phyloP scores from a whole-genome alignment of 1,139 yeast species.

The Meyerozyma sp. region DNA sequence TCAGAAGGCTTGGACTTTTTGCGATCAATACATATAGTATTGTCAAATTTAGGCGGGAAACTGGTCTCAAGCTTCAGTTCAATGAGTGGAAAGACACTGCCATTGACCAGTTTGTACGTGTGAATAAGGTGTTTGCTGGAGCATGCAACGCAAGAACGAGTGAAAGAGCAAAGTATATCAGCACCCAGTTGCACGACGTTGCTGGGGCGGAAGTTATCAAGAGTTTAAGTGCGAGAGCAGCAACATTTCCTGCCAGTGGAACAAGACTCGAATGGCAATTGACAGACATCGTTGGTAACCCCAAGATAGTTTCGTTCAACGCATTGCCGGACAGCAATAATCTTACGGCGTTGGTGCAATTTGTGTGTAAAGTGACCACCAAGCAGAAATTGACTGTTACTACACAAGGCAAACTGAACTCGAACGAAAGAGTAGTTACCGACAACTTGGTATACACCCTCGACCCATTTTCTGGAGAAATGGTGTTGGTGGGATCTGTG shows the following conservation, averaged over 20 bases:
- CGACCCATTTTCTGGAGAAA: constrained; percentile 64
- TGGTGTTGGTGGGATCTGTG: constrained; percentile 71
- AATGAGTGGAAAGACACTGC: constrained; percentile 71
- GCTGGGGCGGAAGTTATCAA: constrained; percentile 53
- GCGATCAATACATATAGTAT: constrained; percentile 63
- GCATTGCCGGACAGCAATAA: constrained; percentile 62
- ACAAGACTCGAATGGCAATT: constrained; percentile 72
- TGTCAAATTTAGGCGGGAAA: constrained; percentile 57
- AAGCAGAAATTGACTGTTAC: constrained; percentile 59
- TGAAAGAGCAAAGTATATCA: constrained; percentile 36
- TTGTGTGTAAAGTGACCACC: constrained; percentile 72
- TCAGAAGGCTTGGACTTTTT: constrained; percentile 44
- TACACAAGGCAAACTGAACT: constrained; percentile 24
- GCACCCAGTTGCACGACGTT: constrained; percentile 38
- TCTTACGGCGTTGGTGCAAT: constrained; percentile 64
- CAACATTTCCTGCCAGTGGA: constrained; percentile 7
- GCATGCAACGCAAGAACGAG: constrained; percentile 29
- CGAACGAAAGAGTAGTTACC: constrained; percentile 52
- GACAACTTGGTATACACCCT: constrained; percentile 76
- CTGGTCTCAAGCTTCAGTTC: constrained; percentile 61
- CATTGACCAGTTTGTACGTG: constrained; percentile 57
- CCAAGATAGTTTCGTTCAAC: constrained; percentile 63
- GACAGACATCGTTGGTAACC: constrained; percentile 60
- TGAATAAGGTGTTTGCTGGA: constrained; percentile 64
- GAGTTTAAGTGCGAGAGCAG: constrained; percentile 24